phyloP scores from a whole-genome alignment of 371 early-diverging fungal species.

The Blastocladiella emersonii region DNA sequence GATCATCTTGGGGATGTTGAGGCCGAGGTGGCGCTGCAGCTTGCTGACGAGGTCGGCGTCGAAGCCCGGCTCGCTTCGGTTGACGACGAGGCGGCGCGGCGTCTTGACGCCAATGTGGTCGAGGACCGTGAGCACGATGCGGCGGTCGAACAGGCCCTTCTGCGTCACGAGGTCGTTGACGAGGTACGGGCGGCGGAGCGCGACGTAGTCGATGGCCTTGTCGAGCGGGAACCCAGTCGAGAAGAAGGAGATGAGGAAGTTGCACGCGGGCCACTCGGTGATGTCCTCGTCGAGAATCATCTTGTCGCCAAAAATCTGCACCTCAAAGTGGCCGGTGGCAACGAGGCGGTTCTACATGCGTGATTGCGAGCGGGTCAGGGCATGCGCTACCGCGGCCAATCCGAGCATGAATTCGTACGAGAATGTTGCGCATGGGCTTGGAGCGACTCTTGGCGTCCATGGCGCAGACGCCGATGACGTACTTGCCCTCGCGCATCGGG shows the following conservation, averaged over 20 bases:
- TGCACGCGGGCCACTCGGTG: conserved; percentile 88
- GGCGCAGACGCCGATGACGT: conserved; percentile 69
- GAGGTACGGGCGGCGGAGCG: conserved; percentile 67
- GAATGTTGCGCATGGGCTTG: conserved; percentile 90
- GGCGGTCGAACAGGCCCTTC: conserved; percentile 79
- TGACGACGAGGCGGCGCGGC: conserved; percentile 61
- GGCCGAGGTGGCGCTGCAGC: conserved; percentile 22
- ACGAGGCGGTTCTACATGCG: conserved; percentile 44
- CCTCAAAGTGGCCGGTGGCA: conserved; percentile 60
- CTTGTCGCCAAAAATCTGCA: conserved; percentile 90
- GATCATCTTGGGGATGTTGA: conserved; percentile 27
- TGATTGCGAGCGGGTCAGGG: no score
- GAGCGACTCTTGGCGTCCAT: conserved; percentile 90
- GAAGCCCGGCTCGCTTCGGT: conserved; percentile 54
- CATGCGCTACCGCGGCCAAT: no score
- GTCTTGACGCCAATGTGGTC: conserved; percentile 76
- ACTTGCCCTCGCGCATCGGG: background rate
- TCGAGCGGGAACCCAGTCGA: conserved; percentile 87
- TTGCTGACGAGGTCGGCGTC: conserved; percentile 13
- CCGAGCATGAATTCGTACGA: conserved; percentile 15
- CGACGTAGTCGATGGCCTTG: conserved; percentile 82
- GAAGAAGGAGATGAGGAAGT: conserved; percentile 94
- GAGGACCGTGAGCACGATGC: conserved; percentile 72
- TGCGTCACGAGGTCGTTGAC: conserved; percentile 88
- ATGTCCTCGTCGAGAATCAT: conserved; percentile 88